Percentiles rank a stretch among this genome's conserved stretches.
Evolutionary conservation across 176 grass and related monocot species (phyloP).

Genomic region (Aegilops bicornis): DNA sequence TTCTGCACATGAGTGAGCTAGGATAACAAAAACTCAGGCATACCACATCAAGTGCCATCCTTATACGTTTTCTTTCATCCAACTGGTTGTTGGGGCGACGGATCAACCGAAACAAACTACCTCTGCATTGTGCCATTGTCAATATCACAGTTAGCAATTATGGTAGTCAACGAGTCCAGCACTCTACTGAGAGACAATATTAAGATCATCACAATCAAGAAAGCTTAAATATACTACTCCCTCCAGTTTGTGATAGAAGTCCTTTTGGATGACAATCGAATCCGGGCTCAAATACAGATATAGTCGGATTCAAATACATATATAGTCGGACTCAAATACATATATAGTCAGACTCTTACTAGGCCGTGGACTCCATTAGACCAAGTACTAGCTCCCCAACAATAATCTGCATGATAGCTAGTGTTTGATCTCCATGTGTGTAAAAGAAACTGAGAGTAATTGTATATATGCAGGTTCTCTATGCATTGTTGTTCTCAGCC

Average conservation of each 20-base stretch:
- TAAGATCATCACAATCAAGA: constrained; percentile 13
- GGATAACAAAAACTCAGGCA: constrained; percentile 17
- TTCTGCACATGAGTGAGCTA: constrained; percentile 27
- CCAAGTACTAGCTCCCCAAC: background rate
- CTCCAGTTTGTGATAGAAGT: background rate
- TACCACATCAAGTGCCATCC: constrained; percentile 99
- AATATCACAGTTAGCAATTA: constrained; percentile 37
- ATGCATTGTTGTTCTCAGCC: background rate
- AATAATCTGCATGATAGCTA: background rate
- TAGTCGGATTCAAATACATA: no score
- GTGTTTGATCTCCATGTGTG: background rate
- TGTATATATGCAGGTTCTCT: background rate
- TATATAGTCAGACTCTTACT: background rate
- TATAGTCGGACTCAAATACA: background rate
- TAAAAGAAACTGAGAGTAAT: background rate
- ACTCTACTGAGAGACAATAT: constrained; percentile 12
- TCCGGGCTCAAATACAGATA: background rate
- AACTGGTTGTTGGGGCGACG: constrained; percentile 87
- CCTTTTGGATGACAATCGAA: background rate
- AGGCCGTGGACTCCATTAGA: background rate
- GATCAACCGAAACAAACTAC: constrained; percentile 92
- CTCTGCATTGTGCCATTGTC: constrained; percentile 48
- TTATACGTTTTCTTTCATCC: constrained; percentile 79
- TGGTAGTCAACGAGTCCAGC: constrained; percentile 17
- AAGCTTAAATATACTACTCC: background rate